Evolutionary conservation across 345 rosid species (phyloP).

Genomic region (Euclidium syriacum): DNA sequence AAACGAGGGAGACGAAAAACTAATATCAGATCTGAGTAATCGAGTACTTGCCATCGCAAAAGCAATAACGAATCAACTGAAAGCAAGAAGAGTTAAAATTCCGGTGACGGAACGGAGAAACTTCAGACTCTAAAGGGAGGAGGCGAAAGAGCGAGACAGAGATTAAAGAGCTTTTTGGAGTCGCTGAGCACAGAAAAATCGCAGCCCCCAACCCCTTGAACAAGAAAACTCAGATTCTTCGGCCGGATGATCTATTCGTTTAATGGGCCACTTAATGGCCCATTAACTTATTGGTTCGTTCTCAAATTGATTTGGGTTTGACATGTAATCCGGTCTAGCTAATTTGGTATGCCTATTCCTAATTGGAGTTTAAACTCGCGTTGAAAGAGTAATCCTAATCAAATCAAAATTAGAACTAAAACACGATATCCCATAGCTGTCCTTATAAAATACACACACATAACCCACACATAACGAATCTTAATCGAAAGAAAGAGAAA

Average conservation of each 20-base stretch:
- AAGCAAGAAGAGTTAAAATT: not conserved
- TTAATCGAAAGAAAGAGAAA: not conserved
- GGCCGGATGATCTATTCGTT: not conserved
- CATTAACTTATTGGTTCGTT: not conserved
- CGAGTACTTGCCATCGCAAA: slow-evolving; percentile 26
- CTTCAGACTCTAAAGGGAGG: not conserved
- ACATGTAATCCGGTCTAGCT: not conserved
- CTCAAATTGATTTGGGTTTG: not conserved
- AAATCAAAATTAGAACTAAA: not conserved
- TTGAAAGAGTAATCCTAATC: too few relatives aligned
- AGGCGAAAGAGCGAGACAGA: not conserved
- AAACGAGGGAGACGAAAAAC: not conserved
- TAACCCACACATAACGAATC: not conserved
- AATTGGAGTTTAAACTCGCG: too few relatives aligned
- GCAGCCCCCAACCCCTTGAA: slow-evolving; percentile 29
- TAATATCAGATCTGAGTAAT: slow-evolving; percentile 22
- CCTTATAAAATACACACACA: too few relatives aligned
- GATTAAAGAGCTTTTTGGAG: slow-evolving; percentile 13
- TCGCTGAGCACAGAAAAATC: slow-evolving; percentile 9
- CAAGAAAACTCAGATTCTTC: slow-evolving; percentile 34
- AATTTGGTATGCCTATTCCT: too few relatives aligned
- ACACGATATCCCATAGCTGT: too few relatives aligned
- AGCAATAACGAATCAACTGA: not conserved
- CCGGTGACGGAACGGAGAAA: slow-evolving; percentile 3
- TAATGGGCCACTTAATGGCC: slow-evolving; percentile 25